Base-by-base conservation (phyloP, 441 rosid genomes). In the Pelargonium fulgidum region DNA sequence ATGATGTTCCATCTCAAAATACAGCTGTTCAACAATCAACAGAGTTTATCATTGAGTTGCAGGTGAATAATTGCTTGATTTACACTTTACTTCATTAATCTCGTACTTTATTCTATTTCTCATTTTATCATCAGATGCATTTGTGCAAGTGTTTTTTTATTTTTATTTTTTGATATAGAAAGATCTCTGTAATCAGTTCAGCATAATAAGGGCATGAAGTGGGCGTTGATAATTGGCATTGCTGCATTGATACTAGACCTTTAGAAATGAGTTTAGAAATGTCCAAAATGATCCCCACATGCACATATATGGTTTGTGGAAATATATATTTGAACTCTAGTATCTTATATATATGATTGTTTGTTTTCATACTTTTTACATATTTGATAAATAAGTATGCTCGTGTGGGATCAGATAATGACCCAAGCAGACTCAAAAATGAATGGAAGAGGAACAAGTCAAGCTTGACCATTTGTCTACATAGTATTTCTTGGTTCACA, bases 11-110 rank as follows among this genome's bases (percentile, higher is more conserved):
- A 56, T 70, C 91, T 76, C 85, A 80, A 70, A 85, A 72, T 71
- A 44, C 81, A 63, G 68, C 81, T 26, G 81, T 71, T 65, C 85
- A 81, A 59, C 86, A 81, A 77, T 74, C 92, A 71, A 76, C 68
- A 6, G 96, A 94, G 81, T 52, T 90, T 74, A 74, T 88, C 67
- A 68, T 95, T 47, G 97, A 95, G 74, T 80, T 95, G 75, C 97
- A 95, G 99, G 99, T 95, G 62, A 67, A 36, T 65, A 22, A 39
- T 72, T 66, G 14, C 42, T 47, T 68, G 61, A 59, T 44, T 59
- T 45, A 26, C 14, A 19, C 36, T 9, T 61, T 22, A 17, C 17
- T 17, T 7, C 42, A 4, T 62, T 62, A 1, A 16, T 62, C 26
- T 7, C 14, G 62, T 17, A 10, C 24, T 56, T 16, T 56, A 33